A percentile compares a stretch with the other conserved stretches of the same genome.
phyloP scores from a whole-genome alignment of 2,329 filamentous ascomycete genomes.

The Paraconiothyrium brasiliense region DNA sequence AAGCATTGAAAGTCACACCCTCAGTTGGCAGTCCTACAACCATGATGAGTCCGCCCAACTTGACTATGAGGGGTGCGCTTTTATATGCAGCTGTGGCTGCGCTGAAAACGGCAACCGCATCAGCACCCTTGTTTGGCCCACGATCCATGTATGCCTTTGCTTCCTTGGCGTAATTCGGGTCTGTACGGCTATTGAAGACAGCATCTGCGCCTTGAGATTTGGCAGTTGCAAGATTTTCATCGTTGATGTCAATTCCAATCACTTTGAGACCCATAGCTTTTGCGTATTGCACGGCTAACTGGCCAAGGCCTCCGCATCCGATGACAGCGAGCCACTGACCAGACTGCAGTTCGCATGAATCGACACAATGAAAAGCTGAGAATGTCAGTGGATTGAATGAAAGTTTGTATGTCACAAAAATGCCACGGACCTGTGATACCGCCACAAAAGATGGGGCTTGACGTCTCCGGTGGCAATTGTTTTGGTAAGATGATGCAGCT shows the following conservation, averaged over 20 bases:
- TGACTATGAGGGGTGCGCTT: slow-evolving; percentile 43
- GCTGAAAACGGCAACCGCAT: slow-evolving; percentile 54
- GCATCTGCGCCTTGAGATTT: slow-evolving; percentile 48
- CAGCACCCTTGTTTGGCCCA: slow-evolving; percentile 40
- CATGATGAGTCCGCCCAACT: slow-evolving; percentile 48
- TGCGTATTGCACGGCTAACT: slow-evolving; percentile 56
- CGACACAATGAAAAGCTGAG: slow-evolving; percentile 32
- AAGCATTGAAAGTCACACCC: slow-evolving; percentile 24
- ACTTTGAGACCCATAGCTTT: slow-evolving; percentile 55
- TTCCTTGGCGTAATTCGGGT: slow-evolving; percentile 43
- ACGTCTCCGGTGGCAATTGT: slow-evolving; percentile 38
- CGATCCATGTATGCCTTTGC: slow-evolving; percentile 45
- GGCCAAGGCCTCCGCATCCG: slow-evolving; percentile 56
- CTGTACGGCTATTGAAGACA: slow-evolving; percentile 49
- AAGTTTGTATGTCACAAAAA: neutral
- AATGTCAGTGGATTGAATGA: neutral
- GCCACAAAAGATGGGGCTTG: slow-evolving; percentile 58
- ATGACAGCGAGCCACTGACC: slow-evolving; percentile 52
- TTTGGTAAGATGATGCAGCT: slow-evolving; percentile 54
- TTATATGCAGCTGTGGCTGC: slow-evolving; percentile 46
- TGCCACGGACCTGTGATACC: slow-evolving; percentile 53
- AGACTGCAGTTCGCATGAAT: slow-evolving; percentile 32
- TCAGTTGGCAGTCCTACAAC: slow-evolving; percentile 42
- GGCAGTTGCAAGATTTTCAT: slow-evolving; percentile 35
- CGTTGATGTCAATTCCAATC: slow-evolving; percentile 54